These are phyloP conservation scores for Paratinospora sagittata DNA, from an alignment of 164 flowering plant genomes.

Conservation along the genomic window DNA sequence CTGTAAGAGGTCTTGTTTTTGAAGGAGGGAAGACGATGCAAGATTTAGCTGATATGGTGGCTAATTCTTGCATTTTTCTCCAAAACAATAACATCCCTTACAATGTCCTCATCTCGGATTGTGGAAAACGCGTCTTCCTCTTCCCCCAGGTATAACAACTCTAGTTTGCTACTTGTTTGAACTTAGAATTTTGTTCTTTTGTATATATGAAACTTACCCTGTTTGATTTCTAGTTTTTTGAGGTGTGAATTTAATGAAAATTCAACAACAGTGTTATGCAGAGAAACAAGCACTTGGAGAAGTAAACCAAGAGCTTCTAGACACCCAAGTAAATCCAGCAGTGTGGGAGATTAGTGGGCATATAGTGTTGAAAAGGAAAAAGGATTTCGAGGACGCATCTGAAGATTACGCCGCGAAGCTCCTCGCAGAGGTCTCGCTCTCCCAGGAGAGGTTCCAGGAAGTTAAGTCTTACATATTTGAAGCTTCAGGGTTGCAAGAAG, in stretches of 20 bases:
- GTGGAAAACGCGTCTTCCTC: conserved; percentile 54
- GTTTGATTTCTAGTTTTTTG: no score
- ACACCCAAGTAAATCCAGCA: no score
- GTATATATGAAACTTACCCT: no score
- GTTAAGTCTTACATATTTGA: conserved; percentile 53
- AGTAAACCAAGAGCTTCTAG: no score
- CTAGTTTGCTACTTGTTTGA: no score
- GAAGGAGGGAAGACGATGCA: conserved; percentile 55
- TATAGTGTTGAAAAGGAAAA: no score
- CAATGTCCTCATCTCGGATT: conserved; percentile 73
- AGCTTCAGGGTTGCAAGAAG: conserved; percentile 18
- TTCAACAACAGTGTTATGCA: no score
- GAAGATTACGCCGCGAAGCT: conserved; percentile 46
- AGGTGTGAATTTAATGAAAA: no score
- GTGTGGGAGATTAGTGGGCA: no score
- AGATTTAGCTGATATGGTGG: conserved; percentile 51
- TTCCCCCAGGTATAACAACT: conserved; percentile 71
- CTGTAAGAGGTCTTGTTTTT: conserved; percentile 65
- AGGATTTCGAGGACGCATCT: no score
- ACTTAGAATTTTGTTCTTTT: no score
- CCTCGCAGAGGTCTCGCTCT: conserved; percentile 78
- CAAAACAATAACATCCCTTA: conserved; percentile 70
- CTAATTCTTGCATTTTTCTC: conserved; percentile 55
- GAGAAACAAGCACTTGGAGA: no score
- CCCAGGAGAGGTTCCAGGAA: conserved; percentile 62